phyloP scores from a whole-genome alignment of 73 alveolate species.

The Paramecium caudatum region DNA sequence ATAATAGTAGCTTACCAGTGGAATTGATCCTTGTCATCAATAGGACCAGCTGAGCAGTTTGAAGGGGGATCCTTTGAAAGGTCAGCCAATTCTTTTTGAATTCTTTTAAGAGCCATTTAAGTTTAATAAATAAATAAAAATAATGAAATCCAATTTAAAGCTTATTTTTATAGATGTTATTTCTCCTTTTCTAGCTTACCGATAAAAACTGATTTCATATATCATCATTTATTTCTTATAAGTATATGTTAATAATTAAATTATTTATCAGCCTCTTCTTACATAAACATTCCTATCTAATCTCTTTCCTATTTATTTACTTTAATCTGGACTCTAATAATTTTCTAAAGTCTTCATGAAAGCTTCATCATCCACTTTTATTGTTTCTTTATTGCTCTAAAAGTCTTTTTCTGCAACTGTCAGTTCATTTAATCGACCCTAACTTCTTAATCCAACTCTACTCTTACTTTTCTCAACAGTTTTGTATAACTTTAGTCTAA shows the following conservation, averaged over 20 bases:
- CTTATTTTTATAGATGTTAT: background rate
- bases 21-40: conserved; percentile 82
- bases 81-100: conserved; percentile 88
- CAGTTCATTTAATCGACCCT: background rate
- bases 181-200: conserved; percentile 33
- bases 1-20: conserved; percentile 88
- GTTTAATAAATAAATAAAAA: conserved; percentile 36
- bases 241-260: no score
- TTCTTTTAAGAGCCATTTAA: conserved; percentile 86
- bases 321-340: background rate
- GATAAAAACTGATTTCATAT: conserved; percentile 56
- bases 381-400: background rate
- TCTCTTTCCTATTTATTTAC: background rate
- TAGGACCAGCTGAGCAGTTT: conserved; percentile 90
- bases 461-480: background rate
- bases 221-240: no score
- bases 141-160: conserved; percentile 22
- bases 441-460: background rate
- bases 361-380: background rate
- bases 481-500: conserved; percentile 15
- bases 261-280: conserved; percentile 29
- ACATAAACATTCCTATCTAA: conserved; percentile 43
- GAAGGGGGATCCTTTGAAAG: conserved; percentile 91
- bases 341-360: background rate
- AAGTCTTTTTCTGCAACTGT: background rate